These are phyloP conservation scores for Pythium coloratum DNA, from an alignment of 352 stramenopile genomes.

Conservation along the genomic window DNA sequence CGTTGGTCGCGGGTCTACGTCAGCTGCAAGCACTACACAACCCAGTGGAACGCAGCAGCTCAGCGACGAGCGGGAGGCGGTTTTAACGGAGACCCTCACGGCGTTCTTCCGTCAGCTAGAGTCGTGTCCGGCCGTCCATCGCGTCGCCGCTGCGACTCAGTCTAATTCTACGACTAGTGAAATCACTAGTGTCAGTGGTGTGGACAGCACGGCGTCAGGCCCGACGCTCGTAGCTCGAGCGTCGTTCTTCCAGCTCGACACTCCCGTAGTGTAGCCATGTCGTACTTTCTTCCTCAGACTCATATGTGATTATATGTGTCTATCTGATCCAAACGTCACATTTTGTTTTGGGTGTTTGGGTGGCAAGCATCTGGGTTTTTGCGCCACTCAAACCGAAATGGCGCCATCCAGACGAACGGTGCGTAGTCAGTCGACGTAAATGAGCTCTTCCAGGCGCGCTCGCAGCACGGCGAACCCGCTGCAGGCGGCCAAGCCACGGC, in stretches of 20 bases:
- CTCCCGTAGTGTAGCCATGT: background rate
- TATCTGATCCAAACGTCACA: background rate
- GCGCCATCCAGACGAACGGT: conserved; percentile 9
- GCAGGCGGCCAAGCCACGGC: conserved; percentile 17
- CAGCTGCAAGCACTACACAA: no score
- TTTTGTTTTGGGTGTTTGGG: background rate
- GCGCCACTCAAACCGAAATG: conserved; percentile 8
- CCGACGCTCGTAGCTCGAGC: background rate
- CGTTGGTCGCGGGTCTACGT: background rate
- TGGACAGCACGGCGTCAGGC: background rate
- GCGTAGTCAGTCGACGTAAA: background rate
- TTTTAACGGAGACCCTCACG: conserved; percentile 6
- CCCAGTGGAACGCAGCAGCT: background rate
- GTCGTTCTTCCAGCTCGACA: background rate
- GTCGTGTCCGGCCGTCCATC: conserved; percentile 12
- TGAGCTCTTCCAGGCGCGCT: conserved; percentile 20
- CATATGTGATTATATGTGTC: background rate
- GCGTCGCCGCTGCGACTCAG: conserved; percentile 3
- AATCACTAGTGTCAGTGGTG: background rate
- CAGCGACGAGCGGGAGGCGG: conserved; percentile 8
- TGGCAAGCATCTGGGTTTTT: background rate
- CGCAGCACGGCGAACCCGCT: conserved; percentile 17
- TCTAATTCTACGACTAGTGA: background rate
- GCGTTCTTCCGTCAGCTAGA: conserved; percentile 16
- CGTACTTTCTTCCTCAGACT: background rate